Evolutionary conservation across 768 basidiomycete species (phyloP), one percentile per base, ranked within the genome.

Genomic region (Boletus reticulatus): DNA sequence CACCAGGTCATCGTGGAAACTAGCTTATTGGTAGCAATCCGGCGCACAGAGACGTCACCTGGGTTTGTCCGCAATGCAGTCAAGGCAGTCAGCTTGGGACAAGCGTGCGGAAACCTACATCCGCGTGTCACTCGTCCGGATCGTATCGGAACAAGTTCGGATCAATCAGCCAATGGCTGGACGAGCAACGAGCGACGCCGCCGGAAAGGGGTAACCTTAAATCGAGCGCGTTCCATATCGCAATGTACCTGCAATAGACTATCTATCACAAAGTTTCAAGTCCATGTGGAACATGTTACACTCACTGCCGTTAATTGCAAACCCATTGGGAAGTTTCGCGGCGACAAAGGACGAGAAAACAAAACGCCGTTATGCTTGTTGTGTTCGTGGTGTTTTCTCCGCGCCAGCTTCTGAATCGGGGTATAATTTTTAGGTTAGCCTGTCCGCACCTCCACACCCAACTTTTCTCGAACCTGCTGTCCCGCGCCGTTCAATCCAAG

Each of bases 161-260:
- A 48, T 53, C 48, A 43, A 60, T 13, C 45, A 49, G 47, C 27
- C 27, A 29, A 63, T 16, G 8, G 60, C 42, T 49, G 60, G 59
- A 48, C 67, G 59, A 48, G 49, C 44, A 19, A 53, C 44, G 29
- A 43, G 24, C 22, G 31, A 64, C 17, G 72, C 73, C 36, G 71
- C 74, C 17, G 80, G 78, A 65, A 75, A 72, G 71, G 50, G 34
- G 34, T 73, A 77, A 62, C 47, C 39, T 61, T 27, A 11, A 42
- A 45, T 78, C 76, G 16, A 70, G 53, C 14, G 75, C 60, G 54
- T 78, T 77, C 68, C 29, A 29, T 29, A 29, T 8, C 29, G 29
- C 29, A 36, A 36, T 14, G 34, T 36, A 14, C 34, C 34, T 36
- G 34, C 34, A 36, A 36, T 36, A 6, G 34, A 36, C 34, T 9